Percentiles rank a stretch among this genome's conserved stretches.
These are phyloP conservation scores for Hygrophorus russula DNA, from an alignment of 768 basidiomycete species.

Conservation along the genomic window DNA sequence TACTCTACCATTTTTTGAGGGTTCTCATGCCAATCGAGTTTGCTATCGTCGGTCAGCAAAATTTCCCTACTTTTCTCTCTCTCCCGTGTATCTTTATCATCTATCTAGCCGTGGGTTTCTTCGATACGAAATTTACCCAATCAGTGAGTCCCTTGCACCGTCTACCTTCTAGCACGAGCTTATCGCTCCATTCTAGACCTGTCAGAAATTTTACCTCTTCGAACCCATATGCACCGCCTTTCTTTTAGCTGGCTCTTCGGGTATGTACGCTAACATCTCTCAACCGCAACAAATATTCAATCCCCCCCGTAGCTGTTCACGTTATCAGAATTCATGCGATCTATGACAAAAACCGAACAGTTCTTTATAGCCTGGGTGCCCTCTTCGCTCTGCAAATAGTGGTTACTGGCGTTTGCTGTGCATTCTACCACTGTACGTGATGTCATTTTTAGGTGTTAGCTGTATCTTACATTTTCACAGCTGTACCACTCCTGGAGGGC, in stretches of 20 bases:
- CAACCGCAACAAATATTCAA: background rate
- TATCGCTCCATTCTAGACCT: slow-evolving; percentile 27
- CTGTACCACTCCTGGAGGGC: slow-evolving; percentile 56
- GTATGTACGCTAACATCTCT: slow-evolving; percentile 18
- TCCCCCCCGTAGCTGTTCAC: slow-evolving; percentile 39
- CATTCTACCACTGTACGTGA: slow-evolving; percentile 57
- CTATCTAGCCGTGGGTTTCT: slow-evolving; percentile 67
- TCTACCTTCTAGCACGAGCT: slow-evolving; percentile 2
- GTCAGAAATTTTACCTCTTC: slow-evolving; percentile 67
- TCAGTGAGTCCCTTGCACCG: slow-evolving; percentile 29
- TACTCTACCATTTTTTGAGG: slow-evolving; percentile 64
- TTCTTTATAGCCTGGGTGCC: slow-evolving; percentile 44
- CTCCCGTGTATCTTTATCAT: slow-evolving; percentile 3
- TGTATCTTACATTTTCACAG: slow-evolving; percentile 20
- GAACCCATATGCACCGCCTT: slow-evolving; percentile 81
- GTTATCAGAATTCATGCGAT: slow-evolving; percentile 73
- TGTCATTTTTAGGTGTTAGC: background rate
- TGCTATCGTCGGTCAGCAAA: slow-evolving; percentile 48
- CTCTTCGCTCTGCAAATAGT: slow-evolving; percentile 61
- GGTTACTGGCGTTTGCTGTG: slow-evolving; percentile 63
- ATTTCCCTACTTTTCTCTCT: background rate
- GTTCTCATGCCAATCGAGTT: slow-evolving; percentile 76
- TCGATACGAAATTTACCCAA: slow-evolving; percentile 59
- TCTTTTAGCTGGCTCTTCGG: slow-evolving; percentile 61
- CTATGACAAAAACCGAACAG: slow-evolving; percentile 48